Evolutionary conservation across 2,329 filamentous ascomycete genomes (phyloP), one percentile per base, ranked within the genome.

Genomic region (Sclerotinia glacialis): DNA sequence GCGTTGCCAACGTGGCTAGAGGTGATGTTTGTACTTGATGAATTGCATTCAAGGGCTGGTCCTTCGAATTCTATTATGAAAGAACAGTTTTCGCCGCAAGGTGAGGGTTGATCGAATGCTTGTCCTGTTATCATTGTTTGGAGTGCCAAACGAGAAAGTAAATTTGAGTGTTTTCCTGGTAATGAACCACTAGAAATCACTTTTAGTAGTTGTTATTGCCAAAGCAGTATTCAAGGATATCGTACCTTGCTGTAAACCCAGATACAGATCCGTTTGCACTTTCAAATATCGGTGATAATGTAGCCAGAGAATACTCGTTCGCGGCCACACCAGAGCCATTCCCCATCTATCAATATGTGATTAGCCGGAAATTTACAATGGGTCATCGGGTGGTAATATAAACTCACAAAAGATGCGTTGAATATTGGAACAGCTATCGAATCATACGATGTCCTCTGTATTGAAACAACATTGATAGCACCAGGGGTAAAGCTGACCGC

Each of bases 361-460:
- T 60, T 28, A 53, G 59, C 26, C 34, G 28, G 14, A 6, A 2
- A 18, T 14, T 11, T 7, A 21, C 5, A 12, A 34, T 21, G 16
- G 11, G 16, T 18, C 5, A 3, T n/a, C 37, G 16, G 18, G 23
- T 12, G 9, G n/a, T n/a, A 28, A 23, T 9, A 23, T 40, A 34
- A 23, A 68, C 70, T 62, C 56, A 73, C 69, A 66, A 71, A 73
- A 12, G 71, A 70, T 28, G 70, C 67, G 60, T 72, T 71, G n/a
- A 70, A 74, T 4, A 67, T 69, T 5, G 70, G 69, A 5, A 72
- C 67, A 12, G 26, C 7, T 8, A 67, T 40, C 2, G 23, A n/a
- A 12, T 62, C 9, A 52, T 50, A 70, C 0, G 56, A 63, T 18
- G 42, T 62, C 12, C 50, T 52, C 26, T 69, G 66, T 3, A 31